Percentiles rank a stretch among this genome's conserved stretches.
phyloP scores from a whole-genome alignment of 371 early-diverging fungal genomes.

The Mucor circinelloides region DNA sequence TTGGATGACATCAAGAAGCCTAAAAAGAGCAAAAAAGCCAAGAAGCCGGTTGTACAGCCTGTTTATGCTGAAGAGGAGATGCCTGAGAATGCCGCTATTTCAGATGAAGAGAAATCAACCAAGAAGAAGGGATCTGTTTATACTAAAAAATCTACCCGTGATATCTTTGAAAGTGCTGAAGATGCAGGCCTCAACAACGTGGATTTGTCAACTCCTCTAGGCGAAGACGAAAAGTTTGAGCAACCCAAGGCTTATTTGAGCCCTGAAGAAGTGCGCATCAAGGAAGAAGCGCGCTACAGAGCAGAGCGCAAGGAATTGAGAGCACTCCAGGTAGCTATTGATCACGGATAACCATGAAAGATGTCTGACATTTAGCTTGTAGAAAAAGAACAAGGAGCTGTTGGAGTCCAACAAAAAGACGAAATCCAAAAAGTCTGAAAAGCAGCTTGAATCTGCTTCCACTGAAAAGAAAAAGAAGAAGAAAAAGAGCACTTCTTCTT shows the following conservation, averaged over 20 bases:
- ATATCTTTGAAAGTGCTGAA: slow-evolving; percentile 48
- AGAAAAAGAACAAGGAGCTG: slow-evolving; percentile 38
- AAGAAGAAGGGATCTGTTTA: slow-evolving; percentile 16
- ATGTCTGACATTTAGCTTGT: background rate
- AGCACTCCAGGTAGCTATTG: slow-evolving; percentile 27
- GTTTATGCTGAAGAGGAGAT: slow-evolving; percentile 68
- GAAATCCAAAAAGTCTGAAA: slow-evolving; percentile 3
- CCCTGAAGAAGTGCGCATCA: slow-evolving; percentile 63
- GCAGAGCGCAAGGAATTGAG: slow-evolving; percentile 44
- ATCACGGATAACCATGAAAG: background rate
- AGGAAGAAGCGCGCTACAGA: slow-evolving; percentile 57
- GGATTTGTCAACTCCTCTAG: slow-evolving; percentile 65
- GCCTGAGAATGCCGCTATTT: slow-evolving; percentile 64
- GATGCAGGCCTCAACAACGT: slow-evolving; percentile 52
- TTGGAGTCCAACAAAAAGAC: slow-evolving; percentile 4
- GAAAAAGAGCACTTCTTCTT: slow-evolving; percentile 10
- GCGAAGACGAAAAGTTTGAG: slow-evolving; percentile 64
- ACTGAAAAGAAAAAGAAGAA: slow-evolving; percentile 30
- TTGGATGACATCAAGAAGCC: slow-evolving; percentile 56
- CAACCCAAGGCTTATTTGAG: slow-evolving; percentile 61
- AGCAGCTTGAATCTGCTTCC: background rate
- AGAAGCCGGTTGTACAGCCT: slow-evolving; percentile 33
- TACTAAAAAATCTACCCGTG: slow-evolving; percentile 29
- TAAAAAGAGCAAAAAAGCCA: slow-evolving; percentile 26
- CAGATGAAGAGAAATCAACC: slow-evolving; percentile 49